phyloP scores from a whole-genome alignment of 768 basidiomycete species.

The Psilocybe cubensis region DNA sequence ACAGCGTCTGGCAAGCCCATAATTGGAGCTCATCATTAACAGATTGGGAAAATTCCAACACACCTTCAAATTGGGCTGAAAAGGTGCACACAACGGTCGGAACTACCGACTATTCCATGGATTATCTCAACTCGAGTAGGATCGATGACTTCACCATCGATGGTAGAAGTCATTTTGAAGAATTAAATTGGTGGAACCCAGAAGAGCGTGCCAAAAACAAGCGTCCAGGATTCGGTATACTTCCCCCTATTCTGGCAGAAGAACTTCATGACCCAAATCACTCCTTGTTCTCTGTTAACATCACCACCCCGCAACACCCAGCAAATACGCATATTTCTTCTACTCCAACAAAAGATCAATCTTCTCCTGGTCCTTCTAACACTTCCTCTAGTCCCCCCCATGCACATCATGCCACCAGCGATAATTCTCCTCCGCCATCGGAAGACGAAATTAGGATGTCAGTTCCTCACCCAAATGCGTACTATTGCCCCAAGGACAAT shows the following conservation, averaged over 20 bases:
- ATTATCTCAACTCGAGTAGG: slow-evolving; percentile 23
- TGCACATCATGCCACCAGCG: slow-evolving; percentile 9
- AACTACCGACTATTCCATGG: slow-evolving; percentile 26
- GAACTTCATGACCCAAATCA: slow-evolving; percentile 74
- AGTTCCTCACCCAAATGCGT: slow-evolving; percentile 81
- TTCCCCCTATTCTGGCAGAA: slow-evolving; percentile 71
- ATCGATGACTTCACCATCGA: slow-evolving; percentile 50
- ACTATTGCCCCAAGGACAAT: slow-evolving; percentile 82
- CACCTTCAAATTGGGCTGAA: slow-evolving; percentile 20
- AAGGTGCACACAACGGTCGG: slow-evolving; percentile 7
- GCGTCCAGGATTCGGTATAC: slow-evolving; percentile 73
- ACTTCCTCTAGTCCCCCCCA: slow-evolving; percentile 15
- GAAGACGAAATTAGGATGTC: slow-evolving; percentile 67
- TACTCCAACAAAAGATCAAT: slow-evolving; percentile 21
- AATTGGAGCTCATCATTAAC: slow-evolving; percentile 19
- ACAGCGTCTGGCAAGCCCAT: slow-evolving; percentile 19
- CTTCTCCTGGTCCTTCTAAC: slow-evolving; percentile 25
- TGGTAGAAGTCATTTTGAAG: slow-evolving; percentile 63
- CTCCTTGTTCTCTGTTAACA: slow-evolving; percentile 65
- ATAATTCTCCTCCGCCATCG: slow-evolving; percentile 34
- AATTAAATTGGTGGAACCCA: slow-evolving; percentile 71
- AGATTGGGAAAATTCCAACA: slow-evolving; percentile 11
- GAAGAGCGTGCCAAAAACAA: slow-evolving; percentile 42
- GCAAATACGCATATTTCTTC: slow-evolving; percentile 14
- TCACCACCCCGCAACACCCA: slow-evolving; percentile 27